A percentile compares a stretch with the other conserved stretches of the same genome.
Evolutionary conservation across 1,284 basidiomycete species (phyloP).

Genomic region (Hemileia vastatrix): DNA sequence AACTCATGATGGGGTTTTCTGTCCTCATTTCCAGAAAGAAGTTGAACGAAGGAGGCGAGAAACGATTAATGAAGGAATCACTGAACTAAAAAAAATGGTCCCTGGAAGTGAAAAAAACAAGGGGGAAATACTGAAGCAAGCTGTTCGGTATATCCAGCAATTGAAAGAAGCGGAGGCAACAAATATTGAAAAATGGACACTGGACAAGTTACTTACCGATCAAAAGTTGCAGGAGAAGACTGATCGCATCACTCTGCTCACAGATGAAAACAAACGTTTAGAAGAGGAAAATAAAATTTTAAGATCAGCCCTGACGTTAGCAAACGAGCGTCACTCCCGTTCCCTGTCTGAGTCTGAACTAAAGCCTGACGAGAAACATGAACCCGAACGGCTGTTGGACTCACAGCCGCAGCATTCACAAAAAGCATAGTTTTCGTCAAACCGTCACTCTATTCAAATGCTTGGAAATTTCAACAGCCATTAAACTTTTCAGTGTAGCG

Average conservation of each 20-base stretch:
- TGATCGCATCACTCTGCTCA: neutral
- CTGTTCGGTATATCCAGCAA: slow-evolving; percentile 77
- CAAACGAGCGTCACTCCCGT: neutral
- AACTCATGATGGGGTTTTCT: neutral
- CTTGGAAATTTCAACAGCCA: neutral
- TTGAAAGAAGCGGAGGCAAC: slow-evolving; percentile 79
- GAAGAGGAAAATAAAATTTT: slow-evolving; percentile 7
- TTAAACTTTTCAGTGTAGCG: too few species aligned
- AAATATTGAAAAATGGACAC: slow-evolving; percentile 87
- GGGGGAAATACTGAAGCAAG: slow-evolving; percentile 70
- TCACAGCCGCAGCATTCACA: too few species aligned
- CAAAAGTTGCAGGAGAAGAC: slow-evolving; percentile 50
- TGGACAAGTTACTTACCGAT: slow-evolving; percentile 83
- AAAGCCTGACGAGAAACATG: too few species aligned
- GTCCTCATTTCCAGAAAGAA: slow-evolving; percentile 61
- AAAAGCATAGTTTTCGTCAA: too few species aligned
- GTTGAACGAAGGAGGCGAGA: slow-evolving; percentile 85
- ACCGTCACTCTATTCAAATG: too few species aligned
- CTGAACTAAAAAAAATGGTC: slow-evolving; percentile 76
- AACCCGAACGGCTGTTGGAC: too few species aligned
- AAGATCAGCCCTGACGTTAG: neutral
- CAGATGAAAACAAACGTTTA: neutral
- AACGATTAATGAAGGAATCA: slow-evolving; percentile 93
- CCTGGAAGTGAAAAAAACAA: slow-evolving; percentile 83
- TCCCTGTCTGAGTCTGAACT: neutral